Percentiles rank a stretch among this genome's conserved stretches.
Conservation (phyloP, 495 filamentous ascomycete genomes). For the Tuber brumale region DNA sequence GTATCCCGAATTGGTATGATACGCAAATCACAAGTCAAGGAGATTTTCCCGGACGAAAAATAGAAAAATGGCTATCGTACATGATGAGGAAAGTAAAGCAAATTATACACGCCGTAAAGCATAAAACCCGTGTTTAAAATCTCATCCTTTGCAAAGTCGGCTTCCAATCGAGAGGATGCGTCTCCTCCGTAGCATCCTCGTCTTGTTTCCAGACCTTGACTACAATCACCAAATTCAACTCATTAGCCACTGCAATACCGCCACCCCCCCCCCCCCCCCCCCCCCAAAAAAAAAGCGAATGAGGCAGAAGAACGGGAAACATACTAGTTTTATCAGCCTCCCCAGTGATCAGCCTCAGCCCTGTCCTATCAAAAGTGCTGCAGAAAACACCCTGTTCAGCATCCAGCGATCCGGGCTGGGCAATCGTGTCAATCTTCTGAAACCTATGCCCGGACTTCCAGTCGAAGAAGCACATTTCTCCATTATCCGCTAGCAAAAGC, state of each 20-base stretch:
- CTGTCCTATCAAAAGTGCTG: constrained; percentile 81
- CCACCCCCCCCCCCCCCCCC: background rate
- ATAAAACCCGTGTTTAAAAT: constrained; percentile 13
- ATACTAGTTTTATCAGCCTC: constrained; percentile 91
- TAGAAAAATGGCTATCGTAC: background rate
- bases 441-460: constrained; percentile 95
- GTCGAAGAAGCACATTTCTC: constrained; percentile 96
- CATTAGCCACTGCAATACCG: background rate
- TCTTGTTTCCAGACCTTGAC: constrained; percentile 96
- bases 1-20: background rate
- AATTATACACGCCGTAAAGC: background rate
- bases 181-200: constrained; percentile 80
- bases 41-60: background rate
- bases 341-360: constrained; percentile 80
- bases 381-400: constrained; percentile 93
- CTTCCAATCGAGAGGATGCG: constrained; percentile 89
- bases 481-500: constrained; percentile 62
- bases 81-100: background rate
- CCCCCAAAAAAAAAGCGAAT: background rate
- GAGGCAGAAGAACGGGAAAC: constrained; percentile 25
- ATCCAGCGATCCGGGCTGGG: constrained; percentile 88
- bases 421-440: constrained; percentile 78
- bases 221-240: constrained; percentile 30
- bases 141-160: constrained; percentile 55
- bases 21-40: background rate